Evolutionary conservation across 1,284 basidiomycete species (phyloP), one percentile per base, ranked within the genome.

Genomic region (Ustilago hordei): DNA sequence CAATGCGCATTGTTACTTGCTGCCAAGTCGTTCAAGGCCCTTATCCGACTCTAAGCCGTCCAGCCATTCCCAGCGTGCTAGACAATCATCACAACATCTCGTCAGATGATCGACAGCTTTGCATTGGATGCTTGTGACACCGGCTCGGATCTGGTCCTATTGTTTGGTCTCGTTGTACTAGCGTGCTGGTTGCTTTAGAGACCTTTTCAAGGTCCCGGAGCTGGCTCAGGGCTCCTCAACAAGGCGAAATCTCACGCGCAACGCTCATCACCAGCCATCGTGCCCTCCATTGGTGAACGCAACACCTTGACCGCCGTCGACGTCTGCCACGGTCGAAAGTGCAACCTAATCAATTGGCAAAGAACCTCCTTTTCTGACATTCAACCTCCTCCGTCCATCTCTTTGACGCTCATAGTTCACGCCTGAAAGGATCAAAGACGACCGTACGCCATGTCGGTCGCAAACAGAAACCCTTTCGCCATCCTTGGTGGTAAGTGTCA

Each of bases 371-470:
- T 19, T 11, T 41, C 64, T 73, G 64, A 74, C 71, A 50, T 19
- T 8, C 17, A 59, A 13, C 7, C 32, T 50, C 11, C 53, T 15
- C 34, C 13, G 5, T 28, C 9, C 50, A 35, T 36, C n/a, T 36
- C n/a, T 38, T 41, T 38, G 13, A 57, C 47, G 11, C 9, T 23
- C 32, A 55, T 65, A 78, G 76, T 69, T 52, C 56, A 75, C 72
- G 60, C 64, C 63, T 53, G 62, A 71, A 70, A 66, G 65, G 71
- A 75, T 58, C 66, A 63, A 78, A 78, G 76, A 75, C 76, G 76
- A 78, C 76, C 76, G 76, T 64, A 78, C 76, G 76, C 65, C 66
- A 86, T 86, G 84, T 84, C 83, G 78, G 83, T 85, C 84, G 83
- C 83, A 77, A 83, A 75, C 74, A 81, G 68, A 64, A 86, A 86